These are phyloP conservation scores for Cokeromyces recurvatus DNA, from an alignment of 371 early-diverging fungal genomes.

Conservation along the genomic window DNA sequence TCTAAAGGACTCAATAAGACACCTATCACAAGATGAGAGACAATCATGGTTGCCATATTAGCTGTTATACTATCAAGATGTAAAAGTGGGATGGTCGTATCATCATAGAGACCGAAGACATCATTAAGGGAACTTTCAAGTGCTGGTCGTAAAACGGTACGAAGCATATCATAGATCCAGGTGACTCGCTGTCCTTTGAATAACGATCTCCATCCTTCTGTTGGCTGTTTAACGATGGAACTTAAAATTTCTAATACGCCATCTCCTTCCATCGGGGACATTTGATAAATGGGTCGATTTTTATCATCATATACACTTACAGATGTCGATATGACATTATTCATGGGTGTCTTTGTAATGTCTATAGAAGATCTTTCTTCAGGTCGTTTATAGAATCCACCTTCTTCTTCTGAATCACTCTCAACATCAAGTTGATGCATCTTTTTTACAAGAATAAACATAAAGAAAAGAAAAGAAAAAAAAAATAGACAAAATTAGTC, in stretches of 20 bases:
- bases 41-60: conserved; percentile 64
- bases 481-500: not conserved
- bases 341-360: conserved; percentile 11
- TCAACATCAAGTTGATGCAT: conserved; percentile 12
- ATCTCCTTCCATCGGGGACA: conserved; percentile 58
- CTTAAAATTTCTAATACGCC: conserved; percentile 52
- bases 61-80: conserved; percentile 60
- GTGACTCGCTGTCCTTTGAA: conserved; percentile 69
- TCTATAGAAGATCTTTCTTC: conserved; percentile 14
- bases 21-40: conserved; percentile 64
- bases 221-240: conserved; percentile 49
- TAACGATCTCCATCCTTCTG: conserved; percentile 60
- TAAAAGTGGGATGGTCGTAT: conserved; percentile 60
- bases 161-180: conserved; percentile 71
- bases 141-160: conserved; percentile 66
- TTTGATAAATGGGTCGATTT: conserved; percentile 53
- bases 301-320: conserved; percentile 53
- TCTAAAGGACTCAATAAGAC: conserved; percentile 75
- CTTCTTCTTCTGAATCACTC: conserved; percentile 25
- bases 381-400: conserved; percentile 28
- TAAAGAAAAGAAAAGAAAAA: no score
- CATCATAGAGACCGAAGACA: conserved; percentile 72
- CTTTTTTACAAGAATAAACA: conserved; percentile 2
- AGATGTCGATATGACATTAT: conserved; percentile 30
- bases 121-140: conserved; percentile 73